Conservation (phyloP, 192 early-diverging fungal species). For the Blastocladiella britannica region DNA sequence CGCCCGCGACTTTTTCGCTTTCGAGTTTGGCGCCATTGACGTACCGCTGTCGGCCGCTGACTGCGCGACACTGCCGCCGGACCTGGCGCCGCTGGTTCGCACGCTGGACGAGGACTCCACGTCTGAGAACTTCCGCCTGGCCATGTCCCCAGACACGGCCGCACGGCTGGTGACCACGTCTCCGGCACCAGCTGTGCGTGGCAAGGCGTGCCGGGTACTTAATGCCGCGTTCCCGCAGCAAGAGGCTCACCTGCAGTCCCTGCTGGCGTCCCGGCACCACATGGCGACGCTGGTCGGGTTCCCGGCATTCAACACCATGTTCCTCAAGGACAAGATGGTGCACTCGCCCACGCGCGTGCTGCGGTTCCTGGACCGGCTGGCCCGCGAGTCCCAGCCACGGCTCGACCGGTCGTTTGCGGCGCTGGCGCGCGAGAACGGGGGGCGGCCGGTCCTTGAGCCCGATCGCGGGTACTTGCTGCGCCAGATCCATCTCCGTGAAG, state of each 20-base stretch:
- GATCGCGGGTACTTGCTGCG: constrained; percentile 5
- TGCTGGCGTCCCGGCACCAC: constrained; percentile 49
- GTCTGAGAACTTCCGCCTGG: not conserved
- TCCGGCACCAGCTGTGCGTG: too few relatives aligned
- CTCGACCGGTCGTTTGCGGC: constrained; percentile 39
- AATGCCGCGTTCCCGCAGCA: constrained; percentile 45
- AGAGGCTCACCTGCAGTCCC: constrained; percentile 31
- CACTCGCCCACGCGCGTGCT: constrained; percentile 47
- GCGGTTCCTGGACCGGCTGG: constrained; percentile 40
- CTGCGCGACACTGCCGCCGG: constrained; percentile 8
- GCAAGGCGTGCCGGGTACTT: too few relatives aligned
- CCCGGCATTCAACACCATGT: constrained; percentile 63
- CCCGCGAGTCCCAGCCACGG: constrained; percentile 7
- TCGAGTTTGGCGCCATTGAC: constrained; percentile 5
- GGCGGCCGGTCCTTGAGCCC: constrained; percentile 14
- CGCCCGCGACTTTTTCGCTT: constrained; percentile 46
- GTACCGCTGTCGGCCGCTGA: constrained; percentile 14
- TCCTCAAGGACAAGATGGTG: constrained; percentile 84
- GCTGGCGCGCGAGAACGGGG: constrained; percentile 24
- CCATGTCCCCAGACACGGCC: not conserved
- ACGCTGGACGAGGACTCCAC: constrained; percentile 1
- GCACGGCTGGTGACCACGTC: not conserved
- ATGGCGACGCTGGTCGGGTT: constrained; percentile 58
- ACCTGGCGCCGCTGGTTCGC: constrained; percentile 9
- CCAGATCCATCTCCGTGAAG: not conserved